These are phyloP conservation scores for Pulveroboletus sp. DNA, from an alignment of 768 basidiomycete genomes.

Conservation along the genomic window DNA sequence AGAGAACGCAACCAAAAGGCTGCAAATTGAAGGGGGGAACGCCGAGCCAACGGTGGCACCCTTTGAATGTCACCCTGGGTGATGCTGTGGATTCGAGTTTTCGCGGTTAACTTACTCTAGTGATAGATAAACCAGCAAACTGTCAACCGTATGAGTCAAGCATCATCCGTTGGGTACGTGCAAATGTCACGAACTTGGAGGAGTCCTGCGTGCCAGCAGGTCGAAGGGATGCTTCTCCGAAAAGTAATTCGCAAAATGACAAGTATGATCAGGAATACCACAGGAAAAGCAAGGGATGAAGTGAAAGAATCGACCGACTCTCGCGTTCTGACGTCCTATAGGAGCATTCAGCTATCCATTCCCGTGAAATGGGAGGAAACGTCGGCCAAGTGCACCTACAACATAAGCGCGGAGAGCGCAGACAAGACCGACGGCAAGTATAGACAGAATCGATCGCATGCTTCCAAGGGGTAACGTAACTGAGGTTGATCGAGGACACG, in stretches of 20 bases:
- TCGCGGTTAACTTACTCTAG: constrained; percentile 18
- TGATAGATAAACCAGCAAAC: constrained; percentile 33
- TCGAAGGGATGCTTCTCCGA: constrained; percentile 17
- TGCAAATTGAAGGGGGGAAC: background rate
- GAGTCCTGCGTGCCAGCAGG: constrained; percentile 30
- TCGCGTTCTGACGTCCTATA: constrained; percentile 19
- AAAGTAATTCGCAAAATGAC: constrained; percentile 15
- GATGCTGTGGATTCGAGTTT: background rate
- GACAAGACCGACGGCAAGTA: constrained; percentile 13
- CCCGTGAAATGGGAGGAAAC: background rate
- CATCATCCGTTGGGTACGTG: background rate
- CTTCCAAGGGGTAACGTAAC: constrained; percentile 3
- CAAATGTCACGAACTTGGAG: constrained; percentile 32
- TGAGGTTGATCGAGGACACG: background rate
- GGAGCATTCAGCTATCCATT: background rate
- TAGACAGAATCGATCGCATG: constrained; percentile 13
- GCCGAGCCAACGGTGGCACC: constrained; percentile 17
- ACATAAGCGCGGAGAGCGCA: constrained; percentile 13
- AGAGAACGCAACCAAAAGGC: constrained; percentile 15
- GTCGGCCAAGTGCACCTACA: constrained; percentile 16
- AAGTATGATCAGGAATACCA: constrained; percentile 20
- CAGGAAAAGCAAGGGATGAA: constrained; percentile 23
- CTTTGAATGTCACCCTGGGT: constrained; percentile 5
- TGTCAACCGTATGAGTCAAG: constrained; percentile 12
- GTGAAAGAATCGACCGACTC: constrained; percentile 20